phyloP scores from a whole-genome alignment of 495 filamentous ascomycete genomes.

The Amphirosellinia nigrospora region DNA sequence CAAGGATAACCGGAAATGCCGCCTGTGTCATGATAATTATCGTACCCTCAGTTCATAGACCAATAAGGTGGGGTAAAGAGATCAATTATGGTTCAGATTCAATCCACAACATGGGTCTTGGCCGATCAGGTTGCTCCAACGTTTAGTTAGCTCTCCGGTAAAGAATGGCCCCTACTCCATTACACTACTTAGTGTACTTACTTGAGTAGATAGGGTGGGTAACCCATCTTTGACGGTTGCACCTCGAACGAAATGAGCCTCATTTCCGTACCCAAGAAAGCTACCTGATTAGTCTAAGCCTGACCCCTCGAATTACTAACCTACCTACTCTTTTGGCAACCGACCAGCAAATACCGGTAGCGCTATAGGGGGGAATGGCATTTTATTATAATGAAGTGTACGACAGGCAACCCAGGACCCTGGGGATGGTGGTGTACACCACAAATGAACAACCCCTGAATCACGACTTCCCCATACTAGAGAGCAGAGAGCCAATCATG shows the following conservation, averaged over 20 bases:
- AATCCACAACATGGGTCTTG: background rate
- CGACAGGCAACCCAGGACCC: no score
- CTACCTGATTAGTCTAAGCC: conserved; percentile 24
- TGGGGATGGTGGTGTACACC: no score
- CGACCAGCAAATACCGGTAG: no score
- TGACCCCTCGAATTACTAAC: conserved; percentile 9
- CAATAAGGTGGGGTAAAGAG: background rate
- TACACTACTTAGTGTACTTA: no score
- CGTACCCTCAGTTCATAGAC: background rate
- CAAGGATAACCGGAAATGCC: conserved; percentile 1
- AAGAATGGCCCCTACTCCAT: background rate
- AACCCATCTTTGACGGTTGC: conserved; percentile 2
- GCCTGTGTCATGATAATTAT: background rate
- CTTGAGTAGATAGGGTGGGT: no score
- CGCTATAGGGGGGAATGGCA: no score
- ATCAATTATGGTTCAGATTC: background rate
- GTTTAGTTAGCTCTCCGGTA: conserved; percentile 7
- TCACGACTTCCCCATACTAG: background rate
- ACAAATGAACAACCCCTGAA: conserved; percentile 10
- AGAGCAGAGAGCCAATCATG: conserved; percentile 1
- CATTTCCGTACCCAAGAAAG: conserved; percentile 23
- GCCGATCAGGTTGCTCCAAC: background rate
- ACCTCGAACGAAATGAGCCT: conserved; percentile 26
- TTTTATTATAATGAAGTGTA: background rate
- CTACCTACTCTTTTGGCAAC: conserved; percentile 1